These are phyloP conservation scores for Borovskyia barvae DNA, from an alignment of 208 protist genomes.

Conservation along the genomic window DNA sequence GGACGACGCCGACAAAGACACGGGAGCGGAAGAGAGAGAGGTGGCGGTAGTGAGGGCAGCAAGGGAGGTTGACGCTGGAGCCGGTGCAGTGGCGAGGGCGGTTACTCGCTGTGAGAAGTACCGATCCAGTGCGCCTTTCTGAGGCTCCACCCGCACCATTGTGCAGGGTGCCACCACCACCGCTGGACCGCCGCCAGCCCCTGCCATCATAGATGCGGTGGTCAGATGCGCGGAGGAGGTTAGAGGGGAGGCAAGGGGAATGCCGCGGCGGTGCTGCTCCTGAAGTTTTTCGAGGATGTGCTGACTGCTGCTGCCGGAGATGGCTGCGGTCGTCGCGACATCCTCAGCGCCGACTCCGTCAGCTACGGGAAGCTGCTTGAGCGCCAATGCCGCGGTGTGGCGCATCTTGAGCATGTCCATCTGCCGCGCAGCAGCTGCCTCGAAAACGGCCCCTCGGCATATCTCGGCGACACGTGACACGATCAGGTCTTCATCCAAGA, in stretches of 20 bases:
- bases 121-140: conserved; percentile 70
- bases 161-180: conserved; percentile 58
- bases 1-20: neutral
- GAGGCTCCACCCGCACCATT: conserved; percentile 73
- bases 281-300: conserved; percentile 23
- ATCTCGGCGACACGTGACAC: conserved; percentile 52
- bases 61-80: too few relatives aligned
- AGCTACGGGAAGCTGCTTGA: conserved; percentile 15
- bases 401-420: conserved; percentile 58
- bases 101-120: conserved; percentile 44
- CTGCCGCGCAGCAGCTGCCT: conserved; percentile 57
- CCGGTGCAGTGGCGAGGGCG: neutral
- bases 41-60: too few relatives aligned
- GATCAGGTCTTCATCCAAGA: conserved; percentile 85
- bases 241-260: conserved; percentile 25
- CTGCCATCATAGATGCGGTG: neutral
- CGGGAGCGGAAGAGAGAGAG: neutral
- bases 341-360: conserved; percentile 4
- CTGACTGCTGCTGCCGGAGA: conserved; percentile 28
- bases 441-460: conserved; percentile 51
- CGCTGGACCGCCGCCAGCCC: conserved; percentile 4
- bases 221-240: conserved; percentile 14
- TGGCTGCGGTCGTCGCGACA: neutral
- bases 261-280: conserved; percentile 24
- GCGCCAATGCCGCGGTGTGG: conserved; percentile 30